phyloP scores from a whole-genome alignment of 352 stramenopile species.

The Phytophthora pseudosyringae region DNA sequence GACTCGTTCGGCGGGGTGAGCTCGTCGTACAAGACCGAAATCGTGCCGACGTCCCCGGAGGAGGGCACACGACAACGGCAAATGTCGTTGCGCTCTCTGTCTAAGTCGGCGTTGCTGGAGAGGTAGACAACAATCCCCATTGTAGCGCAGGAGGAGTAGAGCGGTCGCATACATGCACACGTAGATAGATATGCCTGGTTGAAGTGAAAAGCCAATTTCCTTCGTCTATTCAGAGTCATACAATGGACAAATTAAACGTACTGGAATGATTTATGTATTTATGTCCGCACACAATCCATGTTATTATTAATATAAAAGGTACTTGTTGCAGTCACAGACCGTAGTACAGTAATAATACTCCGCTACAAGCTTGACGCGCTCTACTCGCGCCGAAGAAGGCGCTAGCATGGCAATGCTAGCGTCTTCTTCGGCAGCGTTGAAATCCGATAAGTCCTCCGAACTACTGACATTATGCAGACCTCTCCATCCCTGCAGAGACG shows the following conservation, averaged over 20 bases:
- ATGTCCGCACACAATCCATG: neutral
- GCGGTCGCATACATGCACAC: neutral
- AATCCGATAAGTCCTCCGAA: too few relatives aligned
- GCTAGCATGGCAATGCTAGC: too few relatives aligned
- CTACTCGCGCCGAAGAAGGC: too few relatives aligned
- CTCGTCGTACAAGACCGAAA: slow-evolving; percentile 53
- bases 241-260: neutral
- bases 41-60: slow-evolving; percentile 21
- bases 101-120: slow-evolving; percentile 10
- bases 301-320: too few relatives aligned
- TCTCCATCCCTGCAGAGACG: neutral
- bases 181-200: slow-evolving; percentile 5
- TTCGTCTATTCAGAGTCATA: neutral
- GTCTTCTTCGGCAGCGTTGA: too few relatives aligned
- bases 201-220: slow-evolving; percentile 22
- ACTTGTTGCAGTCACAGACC: too few relatives aligned
- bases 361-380: too few relatives aligned
- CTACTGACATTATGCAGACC: too few relatives aligned
- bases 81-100: slow-evolving; percentile 2
- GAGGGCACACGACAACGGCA: slow-evolving; percentile 11
- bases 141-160: neutral
- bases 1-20: slow-evolving; percentile 48
- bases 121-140: neutral
- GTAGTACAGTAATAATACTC: too few relatives aligned
- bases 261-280: neutral